phyloP scores from a whole-genome alignment of 1,284 basidiomycete genomes.

The Tremellales sp. region DNA sequence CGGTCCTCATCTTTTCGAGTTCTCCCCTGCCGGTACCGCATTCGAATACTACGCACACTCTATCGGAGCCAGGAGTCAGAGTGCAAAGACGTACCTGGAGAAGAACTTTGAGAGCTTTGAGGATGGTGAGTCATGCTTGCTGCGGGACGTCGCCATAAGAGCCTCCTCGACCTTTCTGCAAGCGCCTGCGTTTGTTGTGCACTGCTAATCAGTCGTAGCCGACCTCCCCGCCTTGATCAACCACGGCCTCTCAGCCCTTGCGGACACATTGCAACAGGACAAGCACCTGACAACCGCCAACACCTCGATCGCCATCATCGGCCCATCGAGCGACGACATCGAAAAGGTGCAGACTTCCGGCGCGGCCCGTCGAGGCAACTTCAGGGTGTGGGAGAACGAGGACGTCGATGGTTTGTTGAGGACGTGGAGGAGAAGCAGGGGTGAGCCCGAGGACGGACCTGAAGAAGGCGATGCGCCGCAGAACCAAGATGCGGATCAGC shows the following conservation, averaged over 20 bases:
- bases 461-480: conserved; percentile 12
- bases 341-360: conserved; percentile 25
- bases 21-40: conserved; percentile 93
- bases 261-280: conserved; percentile 95
- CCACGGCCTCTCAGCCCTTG: conserved; percentile 86
- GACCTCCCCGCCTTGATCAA: conserved; percentile 78
- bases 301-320: conserved; percentile 88
- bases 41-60: conserved; percentile 99
- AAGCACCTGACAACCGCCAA: conserved; percentile 88
- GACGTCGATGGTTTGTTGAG: conserved; percentile 65
- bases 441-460: conserved; percentile 45
- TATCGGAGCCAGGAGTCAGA: conserved; percentile 95
- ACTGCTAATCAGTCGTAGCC: too few relatives aligned
- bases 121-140: conserved; percentile 60
- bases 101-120: conserved; percentile 84
- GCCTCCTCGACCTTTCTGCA: neutral
- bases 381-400: conserved; percentile 52
- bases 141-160: neutral
- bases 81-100: conserved; percentile 97
- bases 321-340: conserved; percentile 50
- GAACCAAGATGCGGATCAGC: conserved; percentile 2
- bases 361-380: conserved; percentile 39
- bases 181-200: too few relatives aligned
- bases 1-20: conserved; percentile 96
- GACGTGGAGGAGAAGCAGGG: conserved; percentile 49